phyloP scores from a whole-genome alignment of 768 basidiomycete species.

The Omphalotus guepiniiformis region DNA sequence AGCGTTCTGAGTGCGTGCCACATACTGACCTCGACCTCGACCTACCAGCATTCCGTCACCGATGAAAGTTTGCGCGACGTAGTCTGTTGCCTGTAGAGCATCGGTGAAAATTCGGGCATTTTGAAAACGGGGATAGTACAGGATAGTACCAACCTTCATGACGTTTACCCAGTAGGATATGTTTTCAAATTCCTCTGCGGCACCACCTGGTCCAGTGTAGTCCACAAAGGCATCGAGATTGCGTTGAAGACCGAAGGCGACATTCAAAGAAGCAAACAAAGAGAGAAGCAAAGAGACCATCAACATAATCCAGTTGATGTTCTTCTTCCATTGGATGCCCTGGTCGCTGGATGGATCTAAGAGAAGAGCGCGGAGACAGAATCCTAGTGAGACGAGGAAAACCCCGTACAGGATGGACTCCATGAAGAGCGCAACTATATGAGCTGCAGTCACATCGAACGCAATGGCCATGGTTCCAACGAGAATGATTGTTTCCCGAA shows the following conservation, averaged over 20 bases:
- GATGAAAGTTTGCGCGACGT: slow-evolving; percentile 5
- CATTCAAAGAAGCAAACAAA: slow-evolving; percentile 9
- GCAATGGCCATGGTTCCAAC: no score
- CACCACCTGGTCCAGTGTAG: slow-evolving; percentile 10
- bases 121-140: not conserved
- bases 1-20: not conserved
- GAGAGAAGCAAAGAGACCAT: slow-evolving; percentile 8
- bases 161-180: slow-evolving; percentile 14
- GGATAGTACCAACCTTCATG: slow-evolving; percentile 3
- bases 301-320: slow-evolving; percentile 14
- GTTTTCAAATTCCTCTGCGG: slow-evolving; percentile 3
- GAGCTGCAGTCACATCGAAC: no score
- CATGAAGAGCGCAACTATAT: slow-evolving; percentile 2
- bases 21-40: no score
- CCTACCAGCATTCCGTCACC: slow-evolving; percentile 13
- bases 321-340: not conserved
- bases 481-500: no score
- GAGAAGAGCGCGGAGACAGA: not conserved
- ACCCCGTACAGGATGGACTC: slow-evolving; percentile 4
- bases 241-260: slow-evolving; percentile 9
- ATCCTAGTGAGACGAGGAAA: not conserved
- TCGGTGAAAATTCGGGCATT: no score
- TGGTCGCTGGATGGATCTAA: not conserved
- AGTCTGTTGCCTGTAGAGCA: slow-evolving; percentile 4
- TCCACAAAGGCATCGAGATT: slow-evolving; percentile 13